phyloP scores from a whole-genome alignment of 208 protist species.

The Leishmania amazonensis region DNA sequence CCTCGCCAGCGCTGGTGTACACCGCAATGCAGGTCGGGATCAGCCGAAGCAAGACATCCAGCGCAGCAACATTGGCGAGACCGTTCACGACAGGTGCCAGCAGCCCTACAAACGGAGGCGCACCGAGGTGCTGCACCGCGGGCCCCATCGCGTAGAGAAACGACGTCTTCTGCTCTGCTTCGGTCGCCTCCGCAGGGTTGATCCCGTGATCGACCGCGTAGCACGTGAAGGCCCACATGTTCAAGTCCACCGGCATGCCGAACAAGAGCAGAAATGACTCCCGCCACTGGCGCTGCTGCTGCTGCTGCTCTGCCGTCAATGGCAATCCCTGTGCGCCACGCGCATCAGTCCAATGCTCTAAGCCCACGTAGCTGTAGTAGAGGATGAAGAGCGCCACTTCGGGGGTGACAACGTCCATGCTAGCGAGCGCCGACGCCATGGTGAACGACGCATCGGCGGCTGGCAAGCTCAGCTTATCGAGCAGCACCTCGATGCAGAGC shows the following conservation, averaged over 20 bases:
- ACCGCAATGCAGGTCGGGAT: conserved; percentile 39
- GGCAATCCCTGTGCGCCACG: background rate
- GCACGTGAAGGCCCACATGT: conserved; percentile 48
- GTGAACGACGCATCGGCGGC: conserved; percentile 25
- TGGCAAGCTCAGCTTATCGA: conserved; percentile 38
- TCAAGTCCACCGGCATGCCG: conserved; percentile 40
- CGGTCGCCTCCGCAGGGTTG: conserved; percentile 25
- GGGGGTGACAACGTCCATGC: conserved; percentile 35
- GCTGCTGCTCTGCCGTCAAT: conserved; percentile 12
- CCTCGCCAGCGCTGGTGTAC: conserved; percentile 25
- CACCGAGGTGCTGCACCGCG: conserved; percentile 36
- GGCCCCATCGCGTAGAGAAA: conserved; percentile 22
- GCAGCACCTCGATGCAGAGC: conserved; percentile 65
- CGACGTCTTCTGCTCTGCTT: background rate
- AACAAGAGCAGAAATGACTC: conserved; percentile 55
- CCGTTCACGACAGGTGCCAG: conserved; percentile 58
- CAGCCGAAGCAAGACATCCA: conserved; percentile 56
- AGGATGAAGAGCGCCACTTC: conserved; percentile 63
- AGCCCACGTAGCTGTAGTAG: conserved; percentile 44
- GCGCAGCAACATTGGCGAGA: conserved; percentile 46
- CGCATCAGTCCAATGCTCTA: conserved; percentile 1
- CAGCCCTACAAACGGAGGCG: conserved; percentile 41
- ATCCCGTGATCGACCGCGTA: conserved; percentile 66
- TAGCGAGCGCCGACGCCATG: conserved; percentile 34
- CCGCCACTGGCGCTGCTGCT: conserved; percentile 39